Percentiles rank a stretch among this genome's conserved stretches.
Evolutionary conservation across 2,329 filamentous ascomycete species (phyloP).

Genomic region (Colletotrichum chrysophilum): DNA sequence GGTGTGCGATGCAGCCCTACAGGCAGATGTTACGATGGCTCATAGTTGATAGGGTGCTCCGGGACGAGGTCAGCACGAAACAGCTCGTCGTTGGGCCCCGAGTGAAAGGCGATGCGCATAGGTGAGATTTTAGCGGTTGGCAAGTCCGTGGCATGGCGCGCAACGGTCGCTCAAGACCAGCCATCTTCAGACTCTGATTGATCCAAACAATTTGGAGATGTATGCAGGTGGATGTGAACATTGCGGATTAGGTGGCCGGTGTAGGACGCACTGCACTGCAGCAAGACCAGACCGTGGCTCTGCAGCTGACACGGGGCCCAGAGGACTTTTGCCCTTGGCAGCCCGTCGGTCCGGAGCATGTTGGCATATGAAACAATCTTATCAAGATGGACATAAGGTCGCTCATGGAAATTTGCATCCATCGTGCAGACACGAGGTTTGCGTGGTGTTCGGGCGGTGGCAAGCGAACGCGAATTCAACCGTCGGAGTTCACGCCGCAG

Average conservation of each 20-base stretch:
- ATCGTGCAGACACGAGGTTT: neutral
- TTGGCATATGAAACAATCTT: neutral
- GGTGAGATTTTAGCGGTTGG: slow-evolving; percentile 20
- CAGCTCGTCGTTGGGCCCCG: neutral
- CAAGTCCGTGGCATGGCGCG: neutral
- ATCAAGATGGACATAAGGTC: neutral
- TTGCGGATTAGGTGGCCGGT: neutral
- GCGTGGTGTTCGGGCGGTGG: neutral
- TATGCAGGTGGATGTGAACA: neutral
- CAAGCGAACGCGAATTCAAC: neutral
- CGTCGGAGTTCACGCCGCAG: neutral
- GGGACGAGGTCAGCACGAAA: neutral
- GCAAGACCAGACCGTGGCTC: neutral
- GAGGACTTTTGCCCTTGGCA: neutral
- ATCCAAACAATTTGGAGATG: neutral
- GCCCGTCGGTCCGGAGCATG: neutral
- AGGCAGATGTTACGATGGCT: neutral
- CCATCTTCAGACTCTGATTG: neutral
- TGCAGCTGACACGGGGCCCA: neutral
- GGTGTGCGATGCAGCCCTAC: slow-evolving; percentile 11
- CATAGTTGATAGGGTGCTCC: neutral
- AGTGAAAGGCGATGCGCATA: slow-evolving; percentile 9
- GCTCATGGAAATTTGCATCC: neutral
- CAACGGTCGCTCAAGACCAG: neutral
- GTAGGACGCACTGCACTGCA: neutral